These are phyloP conservation scores for Vitis cinerea DNA, from an alignment of 164 flowering plant species.

Conservation along the genomic window DNA sequence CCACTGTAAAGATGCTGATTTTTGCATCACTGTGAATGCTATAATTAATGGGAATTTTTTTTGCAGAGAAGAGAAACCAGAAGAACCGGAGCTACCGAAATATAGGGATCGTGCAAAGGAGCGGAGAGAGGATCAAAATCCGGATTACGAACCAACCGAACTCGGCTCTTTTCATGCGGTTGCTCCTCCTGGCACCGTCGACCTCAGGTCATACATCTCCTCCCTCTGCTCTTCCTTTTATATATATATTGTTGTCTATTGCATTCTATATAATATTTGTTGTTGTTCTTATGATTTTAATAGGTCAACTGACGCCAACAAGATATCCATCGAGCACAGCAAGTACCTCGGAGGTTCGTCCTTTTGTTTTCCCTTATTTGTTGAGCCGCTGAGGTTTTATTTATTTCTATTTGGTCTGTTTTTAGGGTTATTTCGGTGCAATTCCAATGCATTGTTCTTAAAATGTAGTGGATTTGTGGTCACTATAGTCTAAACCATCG, in stretches of 20 bases:
- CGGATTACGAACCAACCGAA: constrained; percentile 86
- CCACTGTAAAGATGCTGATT: neutral
- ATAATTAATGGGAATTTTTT: neutral
- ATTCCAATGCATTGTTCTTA: no score
- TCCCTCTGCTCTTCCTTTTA: neutral
- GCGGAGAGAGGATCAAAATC: constrained; percentile 95
- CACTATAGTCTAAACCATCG: no score
- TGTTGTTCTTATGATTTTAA: neutral
- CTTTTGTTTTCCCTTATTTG: neutral
- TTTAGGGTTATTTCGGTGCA: no score
- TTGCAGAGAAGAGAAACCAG: constrained; percentile 75
- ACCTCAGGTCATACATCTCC: constrained; percentile 37
- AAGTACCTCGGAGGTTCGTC: constrained; percentile 97
- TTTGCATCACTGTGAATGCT: neutral
- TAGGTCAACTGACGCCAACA: constrained; percentile 80
- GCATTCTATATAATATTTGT: neutral
- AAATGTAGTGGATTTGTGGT: no score
- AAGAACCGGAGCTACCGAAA: constrained; percentile 79
- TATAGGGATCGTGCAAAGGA: constrained; percentile 95
- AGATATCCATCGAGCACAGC: constrained; percentile 96
- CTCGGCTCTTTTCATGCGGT: constrained; percentile 89
- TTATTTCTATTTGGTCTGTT: no score
- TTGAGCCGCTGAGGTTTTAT: no score
- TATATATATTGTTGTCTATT: neutral
- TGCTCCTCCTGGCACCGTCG: constrained; percentile 90